Percentiles rank a stretch among this genome's conserved stretches.
These are phyloP conservation scores for Trichosporon asahii DNA, from an alignment of 1,284 basidiomycete genomes.

Conservation along the genomic window DNA sequence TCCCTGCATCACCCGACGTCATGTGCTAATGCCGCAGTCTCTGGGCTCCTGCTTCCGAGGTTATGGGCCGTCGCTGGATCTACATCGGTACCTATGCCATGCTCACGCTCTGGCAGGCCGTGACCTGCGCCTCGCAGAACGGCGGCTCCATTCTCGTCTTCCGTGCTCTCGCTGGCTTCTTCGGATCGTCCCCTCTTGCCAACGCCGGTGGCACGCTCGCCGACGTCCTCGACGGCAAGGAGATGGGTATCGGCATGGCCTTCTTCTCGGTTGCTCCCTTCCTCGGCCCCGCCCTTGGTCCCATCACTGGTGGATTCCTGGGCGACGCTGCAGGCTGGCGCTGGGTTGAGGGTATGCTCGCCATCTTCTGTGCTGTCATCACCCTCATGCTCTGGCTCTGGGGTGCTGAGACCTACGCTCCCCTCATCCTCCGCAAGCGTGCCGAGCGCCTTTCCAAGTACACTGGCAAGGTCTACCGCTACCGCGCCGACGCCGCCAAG, in stretches of 20 bases:
- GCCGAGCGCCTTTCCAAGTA: conserved; percentile 47
- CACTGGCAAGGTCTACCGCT: conserved; percentile 52
- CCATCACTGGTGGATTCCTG: conserved; percentile 50
- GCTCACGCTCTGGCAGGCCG: conserved; percentile 42
- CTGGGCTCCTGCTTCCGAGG: conserved; percentile 57
- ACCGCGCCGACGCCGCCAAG: conserved; percentile 53
- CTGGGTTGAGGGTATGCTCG: conserved; percentile 66
- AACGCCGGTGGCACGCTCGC: conserved; percentile 49
- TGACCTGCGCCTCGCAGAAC: conserved; percentile 34
- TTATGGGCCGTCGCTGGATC: conserved; percentile 58
- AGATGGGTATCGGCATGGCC: conserved; percentile 44
- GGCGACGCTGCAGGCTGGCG: conserved; percentile 50
- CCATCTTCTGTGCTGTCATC: conserved; percentile 48
- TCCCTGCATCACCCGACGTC: not conserved
- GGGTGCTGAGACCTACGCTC: conserved; percentile 54
- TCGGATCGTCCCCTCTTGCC: conserved; percentile 48
- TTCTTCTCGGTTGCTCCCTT: conserved; percentile 25
- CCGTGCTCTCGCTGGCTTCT: conserved; percentile 47
- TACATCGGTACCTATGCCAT: conserved; percentile 59
- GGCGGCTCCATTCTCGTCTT: conserved; percentile 38
- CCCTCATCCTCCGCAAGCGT: conserved; percentile 49
- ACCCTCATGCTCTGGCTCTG: conserved; percentile 32
- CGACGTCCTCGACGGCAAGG: conserved; percentile 43
- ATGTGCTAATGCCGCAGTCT: conserved; percentile 17
- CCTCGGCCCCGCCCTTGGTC: conserved; percentile 30